Base-by-base conservation (phyloP, 2,329 filamentous ascomycete species). In the Oidium heveae region DNA sequence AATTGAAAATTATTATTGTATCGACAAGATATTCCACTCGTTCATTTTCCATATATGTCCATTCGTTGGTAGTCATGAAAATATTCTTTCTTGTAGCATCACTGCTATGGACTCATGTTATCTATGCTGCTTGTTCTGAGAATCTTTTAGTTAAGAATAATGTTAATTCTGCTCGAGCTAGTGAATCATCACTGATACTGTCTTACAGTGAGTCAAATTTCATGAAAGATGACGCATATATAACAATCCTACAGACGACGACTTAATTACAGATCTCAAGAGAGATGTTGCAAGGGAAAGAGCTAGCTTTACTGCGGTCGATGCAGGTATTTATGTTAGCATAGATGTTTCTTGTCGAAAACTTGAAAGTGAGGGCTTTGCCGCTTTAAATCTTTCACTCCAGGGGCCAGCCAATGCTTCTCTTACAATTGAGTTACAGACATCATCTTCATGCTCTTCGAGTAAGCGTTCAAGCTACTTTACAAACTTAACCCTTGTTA, bases 341-440 rank as follows among this genome's bases (percentile, higher is more conserved):
- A 73, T 74, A 61, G 71, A 69, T 1, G 70, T 76, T 54, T 59
- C 64, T 0, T 76, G 74, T 64, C 67, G 71, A 59, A 64, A 67
- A 41, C 68, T 72, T 18, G 63, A 64, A 16, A 67, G 64, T 51
- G 67, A 71, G 52, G 68, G 68, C 56, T 75, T 75, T 62, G 69
- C 65, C 58, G 69, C 68, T 2, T 58, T 75, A 49, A 68, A 68
- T 32, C 74, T 75, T 62, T 66, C 65, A 28, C 59, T 74, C 57
- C 69, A 73, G 62, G 69, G 70, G 4, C 68, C 71, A 12, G 66
- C 66, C 16, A 18, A 32, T 22, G 67, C 66, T 18, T 68, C 66
- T 3, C 62, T 70, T 33, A 65, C 63, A 5, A 55, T 74, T 24
- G 72, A 74, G 62, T 66, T 73, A 52, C 72, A 75, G 62, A 74